These are phyloP conservation scores for Botrytis byssoidea DNA, from an alignment of 2,329 filamentous ascomycete genomes.

Conservation along the genomic window DNA sequence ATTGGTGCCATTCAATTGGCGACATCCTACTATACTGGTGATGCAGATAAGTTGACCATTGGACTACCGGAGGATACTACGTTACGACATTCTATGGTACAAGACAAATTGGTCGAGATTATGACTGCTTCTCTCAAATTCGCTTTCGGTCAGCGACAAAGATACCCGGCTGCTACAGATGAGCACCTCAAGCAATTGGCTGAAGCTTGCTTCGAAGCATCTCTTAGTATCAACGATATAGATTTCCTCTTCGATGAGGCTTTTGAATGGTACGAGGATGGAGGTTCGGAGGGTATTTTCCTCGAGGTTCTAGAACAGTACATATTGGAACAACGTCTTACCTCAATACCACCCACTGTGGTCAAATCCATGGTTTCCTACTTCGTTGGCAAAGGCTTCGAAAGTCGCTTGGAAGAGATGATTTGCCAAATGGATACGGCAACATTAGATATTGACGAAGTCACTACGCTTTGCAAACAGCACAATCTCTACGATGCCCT, in stretches of 20 bases:
- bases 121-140: constrained; percentile 90
- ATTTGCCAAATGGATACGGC: constrained; percentile 88
- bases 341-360: constrained; percentile 73
- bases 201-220: constrained; percentile 79
- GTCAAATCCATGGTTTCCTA: constrained; percentile 83
- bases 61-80: constrained; percentile 82
- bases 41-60: constrained; percentile 90
- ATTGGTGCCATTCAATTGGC: constrained; percentile 87
- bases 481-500: constrained; percentile 91
- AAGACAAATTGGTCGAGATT: constrained; percentile 87
- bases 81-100: constrained; percentile 76
- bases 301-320: constrained; percentile 86
- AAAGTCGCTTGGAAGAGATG: constrained; percentile 83
- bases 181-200: constrained; percentile 72
- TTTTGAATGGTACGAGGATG: constrained; percentile 86
- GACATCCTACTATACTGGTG: constrained; percentile 86
- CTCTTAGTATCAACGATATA: constrained; percentile 70
- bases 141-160: constrained; percentile 69
- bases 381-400: constrained; percentile 73
- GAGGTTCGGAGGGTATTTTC: constrained; percentile 70
- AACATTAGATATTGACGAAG: constrained; percentile 91
- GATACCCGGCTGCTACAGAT: constrained; percentile 42
- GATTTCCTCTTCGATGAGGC: constrained; percentile 90
- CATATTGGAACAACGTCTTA: constrained; percentile 75
- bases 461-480: constrained; percentile 86